Evolutionary conservation across 257 asterid genomes (phyloP).

Genomic region (Oldenlandia corymbosa): DNA sequence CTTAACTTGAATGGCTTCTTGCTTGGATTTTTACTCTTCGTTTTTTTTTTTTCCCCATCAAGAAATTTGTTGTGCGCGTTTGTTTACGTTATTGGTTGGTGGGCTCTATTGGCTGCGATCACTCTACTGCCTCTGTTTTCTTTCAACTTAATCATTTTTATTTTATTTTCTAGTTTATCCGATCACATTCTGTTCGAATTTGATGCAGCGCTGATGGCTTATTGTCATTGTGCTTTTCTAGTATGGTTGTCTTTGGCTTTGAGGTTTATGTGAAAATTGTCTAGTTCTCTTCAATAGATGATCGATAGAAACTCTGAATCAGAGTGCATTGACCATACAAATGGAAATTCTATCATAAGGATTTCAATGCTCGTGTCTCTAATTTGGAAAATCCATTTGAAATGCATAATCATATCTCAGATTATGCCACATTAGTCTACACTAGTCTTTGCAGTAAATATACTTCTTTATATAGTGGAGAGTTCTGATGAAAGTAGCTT

Average conservation of each 20-base stretch:
- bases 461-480: not conserved
- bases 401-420: not conserved
- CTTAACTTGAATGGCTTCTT: constrained; percentile 1
- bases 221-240: not conserved
- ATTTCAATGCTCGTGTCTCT: not conserved
- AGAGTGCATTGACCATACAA: not conserved
- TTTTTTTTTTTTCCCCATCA: no score
- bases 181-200: no score
- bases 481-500: not conserved
- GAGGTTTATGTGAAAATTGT: constrained; percentile 5
- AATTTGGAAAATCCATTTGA: constrained; percentile 1
- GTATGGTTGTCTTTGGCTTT: not conserved
- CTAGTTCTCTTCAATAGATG: not conserved
- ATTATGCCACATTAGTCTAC: not conserved
- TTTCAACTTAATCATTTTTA: not conserved
- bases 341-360: not conserved
- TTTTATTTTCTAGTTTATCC: not conserved
- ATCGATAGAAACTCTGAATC: not conserved
- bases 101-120: not conserved
- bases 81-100: not conserved
- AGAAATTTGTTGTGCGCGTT: not conserved
- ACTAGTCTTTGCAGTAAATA: no score
- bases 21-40: not conserved
- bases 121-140: not conserved
- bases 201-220: not conserved